Conservation (phyloP, 306 rosid genomes). For the Malus sieversii region DNA sequence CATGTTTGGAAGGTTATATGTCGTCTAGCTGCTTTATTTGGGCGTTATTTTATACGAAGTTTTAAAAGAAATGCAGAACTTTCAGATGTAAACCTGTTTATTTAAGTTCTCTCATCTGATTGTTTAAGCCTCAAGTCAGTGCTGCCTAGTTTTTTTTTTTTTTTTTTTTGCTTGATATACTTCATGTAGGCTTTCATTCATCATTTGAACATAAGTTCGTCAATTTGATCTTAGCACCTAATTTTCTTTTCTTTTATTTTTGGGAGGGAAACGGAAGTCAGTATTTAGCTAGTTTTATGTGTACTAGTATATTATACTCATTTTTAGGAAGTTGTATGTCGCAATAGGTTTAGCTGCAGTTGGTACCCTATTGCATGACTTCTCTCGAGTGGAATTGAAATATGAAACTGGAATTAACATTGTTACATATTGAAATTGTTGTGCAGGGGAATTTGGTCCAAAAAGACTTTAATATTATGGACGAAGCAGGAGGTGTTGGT, state of each 20-base stretch:
- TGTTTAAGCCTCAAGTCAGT: background rate
- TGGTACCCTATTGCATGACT: no score
- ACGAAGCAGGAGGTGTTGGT: constrained; percentile 62
- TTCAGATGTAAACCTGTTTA: background rate
- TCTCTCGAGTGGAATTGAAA: background rate
- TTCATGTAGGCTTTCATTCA: background rate
- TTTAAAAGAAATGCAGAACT: background rate
- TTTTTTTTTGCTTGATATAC: background rate
- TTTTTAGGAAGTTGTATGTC: no score
- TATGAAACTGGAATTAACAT: background rate
- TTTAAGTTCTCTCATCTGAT: background rate
- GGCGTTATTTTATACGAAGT: background rate
- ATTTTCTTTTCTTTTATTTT: background rate
- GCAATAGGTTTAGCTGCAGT: background rate
- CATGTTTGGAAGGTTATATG: no score
- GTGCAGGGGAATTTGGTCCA: constrained; percentile 39
- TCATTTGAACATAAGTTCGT: background rate
- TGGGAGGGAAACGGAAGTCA: background rate
- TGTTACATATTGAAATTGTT: background rate
- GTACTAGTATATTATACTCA: no score
- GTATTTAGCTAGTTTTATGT: background rate
- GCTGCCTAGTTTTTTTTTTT: no score
- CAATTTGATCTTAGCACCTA: background rate
- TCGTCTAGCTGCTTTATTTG: background rate
- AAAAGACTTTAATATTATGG: constrained; percentile 47